Percentiles rank a stretch among this genome's conserved stretches.
These are phyloP conservation scores for Cercospora nicotianae DNA, from an alignment of 2,329 filamentous ascomycete species.

Conservation along the genomic window DNA sequence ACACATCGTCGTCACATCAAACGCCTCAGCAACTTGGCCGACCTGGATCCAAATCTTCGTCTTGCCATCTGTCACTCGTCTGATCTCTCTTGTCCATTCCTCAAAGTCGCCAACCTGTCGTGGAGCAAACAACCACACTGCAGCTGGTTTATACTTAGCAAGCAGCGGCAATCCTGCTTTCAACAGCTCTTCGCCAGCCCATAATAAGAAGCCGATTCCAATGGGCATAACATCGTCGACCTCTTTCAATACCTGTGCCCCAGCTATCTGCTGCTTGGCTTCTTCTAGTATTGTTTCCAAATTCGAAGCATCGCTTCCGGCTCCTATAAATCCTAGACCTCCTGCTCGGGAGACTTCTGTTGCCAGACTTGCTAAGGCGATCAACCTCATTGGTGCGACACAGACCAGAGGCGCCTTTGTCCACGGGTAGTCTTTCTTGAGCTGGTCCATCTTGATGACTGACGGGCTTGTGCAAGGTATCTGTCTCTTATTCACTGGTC, in stretches of 20 bases:
- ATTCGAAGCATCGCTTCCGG: conserved; percentile 44
- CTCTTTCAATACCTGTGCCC: conserved; percentile 24
- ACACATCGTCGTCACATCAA: conserved; percentile 50
- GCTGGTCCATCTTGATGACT: conserved; percentile 23
- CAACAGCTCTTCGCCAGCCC: conserved; percentile 44
- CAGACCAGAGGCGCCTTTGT: conserved; percentile 58
- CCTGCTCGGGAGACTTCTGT: conserved; percentile 59
- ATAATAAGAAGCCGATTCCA: conserved; percentile 64
- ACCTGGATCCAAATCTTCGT: conserved; percentile 61
- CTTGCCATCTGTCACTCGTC: conserved; percentile 37
- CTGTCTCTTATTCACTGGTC: not conserved
- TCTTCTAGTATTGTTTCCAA: conserved; percentile 38
- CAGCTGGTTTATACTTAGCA: conserved; percentile 51
- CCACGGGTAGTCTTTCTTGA: conserved; percentile 57
- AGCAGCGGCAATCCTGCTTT: conserved; percentile 54
- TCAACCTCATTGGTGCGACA: conserved; percentile 68
- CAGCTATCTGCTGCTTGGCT: conserved; percentile 30
- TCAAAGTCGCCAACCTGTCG: conserved; percentile 42
- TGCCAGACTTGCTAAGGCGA: conserved; percentile 58
- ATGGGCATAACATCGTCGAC: conserved; percentile 47
- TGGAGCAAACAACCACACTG: conserved; percentile 68
- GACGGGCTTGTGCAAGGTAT: not conserved
- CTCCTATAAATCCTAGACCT: conserved; percentile 51
- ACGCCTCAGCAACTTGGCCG: conserved; percentile 59
- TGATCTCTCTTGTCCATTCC: conserved; percentile 37